Percentiles rank a stretch among this genome's conserved stretches.
phyloP scores from a whole-genome alignment of 23 red algal species.

The Gracilariopsis chorda region DNA sequence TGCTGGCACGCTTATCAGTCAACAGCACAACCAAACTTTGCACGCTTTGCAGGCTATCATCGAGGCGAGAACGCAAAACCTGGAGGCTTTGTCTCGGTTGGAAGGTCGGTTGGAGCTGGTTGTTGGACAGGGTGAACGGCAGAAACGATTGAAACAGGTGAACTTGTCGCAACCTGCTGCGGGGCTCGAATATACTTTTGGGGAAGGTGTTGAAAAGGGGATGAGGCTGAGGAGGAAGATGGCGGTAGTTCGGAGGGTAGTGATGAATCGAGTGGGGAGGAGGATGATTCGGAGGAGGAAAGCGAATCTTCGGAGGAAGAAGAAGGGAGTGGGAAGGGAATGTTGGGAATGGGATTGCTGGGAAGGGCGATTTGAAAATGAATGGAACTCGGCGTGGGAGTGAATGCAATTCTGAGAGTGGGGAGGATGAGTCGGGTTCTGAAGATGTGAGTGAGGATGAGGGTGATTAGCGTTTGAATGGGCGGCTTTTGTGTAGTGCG shows the following conservation, averaged over 20 bases:
- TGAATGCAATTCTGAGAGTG: not conserved
- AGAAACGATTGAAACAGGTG: slow-evolving; percentile 9
- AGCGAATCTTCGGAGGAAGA: too few species aligned
- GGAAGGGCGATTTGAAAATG: slow-evolving; percentile 12
- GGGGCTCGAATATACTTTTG: not conserved
- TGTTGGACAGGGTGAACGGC: slow-evolving; percentile 29
- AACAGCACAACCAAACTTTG: slow-evolving; percentile 1
- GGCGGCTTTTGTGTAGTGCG: too few species aligned
- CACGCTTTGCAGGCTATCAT: slow-evolving; percentile 14
- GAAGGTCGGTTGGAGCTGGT: slow-evolving; percentile 63
- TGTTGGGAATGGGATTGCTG: too few species aligned
- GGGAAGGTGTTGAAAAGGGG: too few species aligned
- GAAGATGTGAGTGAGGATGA: not conserved
- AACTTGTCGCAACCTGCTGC: not conserved
- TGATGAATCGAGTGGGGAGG: not conserved
- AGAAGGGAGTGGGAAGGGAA: too few species aligned
- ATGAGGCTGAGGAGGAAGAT: not conserved
- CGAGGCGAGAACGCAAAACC: slow-evolving; percentile 10
- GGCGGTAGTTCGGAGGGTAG: not conserved
- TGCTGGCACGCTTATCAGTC: slow-evolving; percentile 28
- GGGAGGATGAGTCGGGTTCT: not conserved
- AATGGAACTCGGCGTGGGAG: not conserved
- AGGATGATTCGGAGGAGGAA: not conserved
- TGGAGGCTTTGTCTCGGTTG: slow-evolving; percentile 29
- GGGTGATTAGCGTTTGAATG: not conserved